Percentiles rank a stretch among this genome's conserved stretches.
phyloP scores from a whole-genome alignment of 2,329 filamentous ascomycete genomes.

The Penicillium sp. region DNA sequence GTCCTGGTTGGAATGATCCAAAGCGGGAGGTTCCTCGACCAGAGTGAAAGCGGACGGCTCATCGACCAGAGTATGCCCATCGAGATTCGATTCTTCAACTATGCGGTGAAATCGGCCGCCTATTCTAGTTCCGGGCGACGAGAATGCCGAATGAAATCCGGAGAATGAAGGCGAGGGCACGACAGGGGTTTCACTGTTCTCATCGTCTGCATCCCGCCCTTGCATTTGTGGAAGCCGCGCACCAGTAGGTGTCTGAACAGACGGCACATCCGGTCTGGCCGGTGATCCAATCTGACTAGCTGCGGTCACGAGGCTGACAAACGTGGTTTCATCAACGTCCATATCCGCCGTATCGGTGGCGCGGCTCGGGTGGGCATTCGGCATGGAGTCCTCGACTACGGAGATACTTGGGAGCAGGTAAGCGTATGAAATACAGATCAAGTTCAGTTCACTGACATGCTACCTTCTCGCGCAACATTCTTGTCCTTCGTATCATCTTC shows the following conservation, averaged over 20 bases:
- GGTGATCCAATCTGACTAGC: constrained; percentile 9
- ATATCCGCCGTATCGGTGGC: constrained; percentile 8
- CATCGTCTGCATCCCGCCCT: constrained; percentile 10
- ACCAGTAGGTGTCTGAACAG: constrained; percentile 11
- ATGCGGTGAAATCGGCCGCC: constrained; percentile 1
- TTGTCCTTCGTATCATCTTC: constrained; percentile 16
- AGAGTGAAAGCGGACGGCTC: constrained; percentile 3
- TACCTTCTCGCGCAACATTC: constrained; percentile 26
- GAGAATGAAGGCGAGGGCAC: constrained; percentile 22
- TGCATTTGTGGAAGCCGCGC: constrained; percentile 3
- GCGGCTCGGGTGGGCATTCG: constrained; percentile 10
- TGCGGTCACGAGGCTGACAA: constrained; percentile 19
- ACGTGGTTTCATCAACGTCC: constrained; percentile 20
- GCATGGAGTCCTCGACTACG: constrained; percentile 25
- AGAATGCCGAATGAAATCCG: constrained; percentile 21
- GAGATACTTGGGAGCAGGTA: constrained; percentile 28
- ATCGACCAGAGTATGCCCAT: constrained; percentile 21
- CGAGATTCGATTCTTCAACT: constrained; percentile 11
- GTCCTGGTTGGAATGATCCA: constrained; percentile 12
- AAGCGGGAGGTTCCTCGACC: not conserved
- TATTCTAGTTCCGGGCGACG: constrained; percentile 15
- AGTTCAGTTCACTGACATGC: constrained; percentile 38
- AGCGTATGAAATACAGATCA: constrained; percentile 25
- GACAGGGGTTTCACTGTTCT: constrained; percentile 12
- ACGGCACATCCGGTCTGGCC: constrained; percentile 6